Conservation (phyloP, 257 asterid species). For the Thymus mandschuricus region DNA sequence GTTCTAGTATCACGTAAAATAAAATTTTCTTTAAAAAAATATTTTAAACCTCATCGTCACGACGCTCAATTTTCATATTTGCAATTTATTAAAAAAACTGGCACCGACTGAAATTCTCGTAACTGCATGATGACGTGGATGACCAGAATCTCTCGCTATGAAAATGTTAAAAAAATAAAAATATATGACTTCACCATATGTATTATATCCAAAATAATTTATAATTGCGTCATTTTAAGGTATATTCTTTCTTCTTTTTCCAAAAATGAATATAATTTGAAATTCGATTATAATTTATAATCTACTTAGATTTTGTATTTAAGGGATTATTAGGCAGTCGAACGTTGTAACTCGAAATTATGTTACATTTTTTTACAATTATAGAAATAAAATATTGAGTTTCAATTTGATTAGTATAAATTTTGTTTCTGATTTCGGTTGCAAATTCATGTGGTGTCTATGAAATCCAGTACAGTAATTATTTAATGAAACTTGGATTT, state of each 20-base stretch:
- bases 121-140: neutral
- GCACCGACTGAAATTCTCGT: neutral
- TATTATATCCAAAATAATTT: neutral
- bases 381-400: constrained; percentile 2
- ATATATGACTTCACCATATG: neutral
- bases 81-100: neutral
- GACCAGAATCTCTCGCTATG: neutral
- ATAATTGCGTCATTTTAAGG: neutral
- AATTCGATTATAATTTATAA: neutral
- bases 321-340: neutral
- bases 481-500: neutral
- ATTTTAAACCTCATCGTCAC: too few relatives aligned
- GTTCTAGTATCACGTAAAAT: too few relatives aligned
- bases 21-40: too few relatives aligned
- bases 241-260: neutral
- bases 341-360: neutral
- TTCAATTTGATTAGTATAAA: neutral
- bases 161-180: neutral
- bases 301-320: neutral
- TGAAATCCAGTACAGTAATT: neutral
- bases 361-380: neutral
- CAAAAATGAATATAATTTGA: too few relatives aligned
- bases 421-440: neutral
- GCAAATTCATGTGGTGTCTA: neutral
- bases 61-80: too few relatives aligned